Percentiles rank a stretch among this genome's conserved stretches.
These are phyloP conservation scores for Colletotrichum incanum DNA, from an alignment of 2,329 filamentous ascomycete species.

Conservation along the genomic window DNA sequence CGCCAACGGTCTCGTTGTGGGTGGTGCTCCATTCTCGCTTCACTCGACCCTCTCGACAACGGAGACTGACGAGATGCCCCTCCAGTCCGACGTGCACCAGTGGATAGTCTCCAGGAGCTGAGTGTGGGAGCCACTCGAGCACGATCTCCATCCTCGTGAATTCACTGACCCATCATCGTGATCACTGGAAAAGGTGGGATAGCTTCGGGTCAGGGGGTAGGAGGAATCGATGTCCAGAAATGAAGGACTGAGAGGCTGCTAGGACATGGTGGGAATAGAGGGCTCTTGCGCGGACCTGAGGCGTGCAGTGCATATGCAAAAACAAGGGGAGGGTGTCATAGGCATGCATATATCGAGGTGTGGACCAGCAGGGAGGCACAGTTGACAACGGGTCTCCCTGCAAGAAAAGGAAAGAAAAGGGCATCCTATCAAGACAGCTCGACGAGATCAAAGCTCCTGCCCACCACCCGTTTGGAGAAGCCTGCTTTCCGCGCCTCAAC, in stretches of 20 bases:
- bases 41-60: neutral
- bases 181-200: neutral
- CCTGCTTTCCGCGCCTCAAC: neutral
- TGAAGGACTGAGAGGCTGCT: neutral
- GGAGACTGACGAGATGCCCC: neutral
- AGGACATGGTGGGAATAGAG: neutral
- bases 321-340: neutral
- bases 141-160: neutral
- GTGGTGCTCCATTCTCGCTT: neutral
- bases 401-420: neutral
- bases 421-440: neutral
- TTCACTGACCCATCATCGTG: neutral
- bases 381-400: neutral
- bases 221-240: conserved; percentile 1
- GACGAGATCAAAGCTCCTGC: conserved; percentile 20
- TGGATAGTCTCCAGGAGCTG: neutral
- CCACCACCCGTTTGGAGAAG: neutral
- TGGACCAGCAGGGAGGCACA: neutral
- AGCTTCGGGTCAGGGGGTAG: neutral
- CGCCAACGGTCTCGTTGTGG: neutral
- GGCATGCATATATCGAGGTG: conserved; percentile 14
- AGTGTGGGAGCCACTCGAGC: neutral
- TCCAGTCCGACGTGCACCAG: neutral
- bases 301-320: conserved; percentile 7
- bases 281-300: neutral